Base-by-base conservation (phyloP, 192 early-diverging fungal species). In the Mortierella claussenii region DNA sequence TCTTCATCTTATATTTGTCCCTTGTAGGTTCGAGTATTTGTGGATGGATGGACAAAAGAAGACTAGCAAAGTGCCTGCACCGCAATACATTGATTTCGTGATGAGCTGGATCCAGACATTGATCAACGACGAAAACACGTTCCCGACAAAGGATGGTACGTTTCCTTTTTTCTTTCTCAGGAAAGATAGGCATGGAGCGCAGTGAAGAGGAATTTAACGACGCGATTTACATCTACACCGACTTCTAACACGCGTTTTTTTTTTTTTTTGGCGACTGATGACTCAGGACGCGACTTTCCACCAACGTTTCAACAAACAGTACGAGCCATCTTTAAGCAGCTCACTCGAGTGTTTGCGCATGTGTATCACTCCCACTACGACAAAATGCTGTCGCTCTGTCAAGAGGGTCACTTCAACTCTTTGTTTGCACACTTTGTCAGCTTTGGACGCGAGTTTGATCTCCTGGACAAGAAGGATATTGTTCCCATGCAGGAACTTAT, bases 1-100 rank as follows among this genome's bases (percentile, higher is more conserved):
- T n/a, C n/a, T n/a, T n/a, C n/a, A n/a, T n/a, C n/a, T n/a, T n/a
- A n/a, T n/a, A n/a, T n/a, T n/a, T n/a, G n/a, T n/a, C n/a, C n/a
- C n/a, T n/a, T n/a, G 43, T 62, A 88, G 83, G 51, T 80, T 81
- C 58, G 97, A 98, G 65, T 98, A 96, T 78, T 88, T 88, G 7
- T 99, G 97, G 97, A 90, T 89, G 48, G 97, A 99, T 83, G 90
- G 88, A 48, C 85, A 88, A 47, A 90, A 90, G 61, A 91, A 89
- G 43, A 82, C 91, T 28, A 69, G 61, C 34, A 97, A 95, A 71
- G 84, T 96, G 33, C 87, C 95, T 8, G 97, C 97, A 30, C 91
- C 93, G n/a, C 93, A 96, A 68, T 98, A 99, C 65, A 93, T 97
- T 31, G 95, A 99, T 86, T 96, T 91, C 71, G 92, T 94, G 49